Evolutionary conservation across 116 monocot species (phyloP).

Genomic region (Phalaenopsis hybrid): DNA sequence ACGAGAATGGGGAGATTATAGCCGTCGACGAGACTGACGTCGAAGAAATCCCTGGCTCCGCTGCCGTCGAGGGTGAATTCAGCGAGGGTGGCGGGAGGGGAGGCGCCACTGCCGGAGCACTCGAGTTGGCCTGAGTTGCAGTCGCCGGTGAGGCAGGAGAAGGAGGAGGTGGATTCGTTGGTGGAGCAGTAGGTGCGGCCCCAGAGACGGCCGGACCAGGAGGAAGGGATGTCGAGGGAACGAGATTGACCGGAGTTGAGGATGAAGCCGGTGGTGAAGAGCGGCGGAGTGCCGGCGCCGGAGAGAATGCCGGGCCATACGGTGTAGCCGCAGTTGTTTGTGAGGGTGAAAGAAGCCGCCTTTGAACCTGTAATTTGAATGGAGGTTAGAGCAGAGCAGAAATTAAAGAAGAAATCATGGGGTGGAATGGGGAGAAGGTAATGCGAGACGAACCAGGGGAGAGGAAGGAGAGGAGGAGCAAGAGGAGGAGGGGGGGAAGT

Average conservation of each 20-base stretch:
- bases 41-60: constrained; percentile 49
- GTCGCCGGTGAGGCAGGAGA: constrained; percentile 48
- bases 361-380: constrained; percentile 3
- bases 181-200: constrained; percentile 55
- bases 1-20: constrained; percentile 52
- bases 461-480: constrained; percentile 17
- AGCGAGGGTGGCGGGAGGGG: constrained; percentile 66
- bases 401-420: background rate
- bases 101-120: constrained; percentile 44
- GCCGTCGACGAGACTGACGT: constrained; percentile 58
- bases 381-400: background rate
- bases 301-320: constrained; percentile 14
- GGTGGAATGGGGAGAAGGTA: background rate
- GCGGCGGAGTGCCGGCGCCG: constrained; percentile 38
- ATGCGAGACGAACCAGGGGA: background rate
- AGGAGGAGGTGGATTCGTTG: constrained; percentile 30
- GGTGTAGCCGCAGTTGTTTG: constrained; percentile 15
- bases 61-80: constrained; percentile 83
- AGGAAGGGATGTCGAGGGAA: constrained; percentile 20
- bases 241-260: constrained; percentile 29
- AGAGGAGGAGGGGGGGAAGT: constrained; percentile 13
- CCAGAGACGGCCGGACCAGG: constrained; percentile 76
- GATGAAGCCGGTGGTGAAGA: constrained; percentile 48
- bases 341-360: constrained; percentile 7
- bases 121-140: constrained; percentile 31